Percentiles rank a stretch among this genome's conserved stretches.
Conservation (phyloP, 148 eudicot species). For the Silene conica region DNA sequence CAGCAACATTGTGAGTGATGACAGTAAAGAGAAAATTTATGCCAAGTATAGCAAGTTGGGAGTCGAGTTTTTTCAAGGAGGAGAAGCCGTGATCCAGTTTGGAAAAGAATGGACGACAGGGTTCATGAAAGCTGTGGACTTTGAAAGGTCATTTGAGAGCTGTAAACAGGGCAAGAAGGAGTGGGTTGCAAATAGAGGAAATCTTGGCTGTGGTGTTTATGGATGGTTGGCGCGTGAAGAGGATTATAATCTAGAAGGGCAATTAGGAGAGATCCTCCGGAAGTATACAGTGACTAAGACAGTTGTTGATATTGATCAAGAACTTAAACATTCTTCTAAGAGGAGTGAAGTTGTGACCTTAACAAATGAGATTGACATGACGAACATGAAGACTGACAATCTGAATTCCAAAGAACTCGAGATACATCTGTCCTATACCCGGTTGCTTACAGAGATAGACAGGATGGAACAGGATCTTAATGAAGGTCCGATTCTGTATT, state of each 20-base stretch:
- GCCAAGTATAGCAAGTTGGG: conserved; percentile 47
- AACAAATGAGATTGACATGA: conserved; percentile 42
- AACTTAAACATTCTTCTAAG: conserved; percentile 36
- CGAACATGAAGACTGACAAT: no score
- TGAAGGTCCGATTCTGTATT: conserved; percentile 37
- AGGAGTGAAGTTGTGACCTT: conserved; percentile 39
- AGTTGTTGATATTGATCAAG: conserved; percentile 41
- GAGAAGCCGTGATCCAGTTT: conserved; percentile 51
- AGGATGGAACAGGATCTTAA: conserved; percentile 45
- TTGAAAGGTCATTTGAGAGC: conserved; percentile 69
- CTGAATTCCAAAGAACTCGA: no score
- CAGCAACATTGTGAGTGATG: no score
- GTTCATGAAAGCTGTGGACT: conserved; percentile 61
- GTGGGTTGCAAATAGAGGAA: no score
- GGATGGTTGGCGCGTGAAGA: no score
- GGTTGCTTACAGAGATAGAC: conserved; percentile 52
- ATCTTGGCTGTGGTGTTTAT: no score
- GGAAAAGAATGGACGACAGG: conserved; percentile 65
- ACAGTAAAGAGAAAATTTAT: no score
- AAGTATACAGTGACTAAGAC: conserved; percentile 51
- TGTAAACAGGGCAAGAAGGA: conserved; percentile 56
- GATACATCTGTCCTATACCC: no score
- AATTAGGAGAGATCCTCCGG: conserved; percentile 57
- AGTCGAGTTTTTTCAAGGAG: conserved; percentile 41
- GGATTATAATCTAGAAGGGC: conserved; percentile 38